Evolutionary conservation across 345 rosid species (phyloP).

Genomic region (Pistacia vera): DNA sequence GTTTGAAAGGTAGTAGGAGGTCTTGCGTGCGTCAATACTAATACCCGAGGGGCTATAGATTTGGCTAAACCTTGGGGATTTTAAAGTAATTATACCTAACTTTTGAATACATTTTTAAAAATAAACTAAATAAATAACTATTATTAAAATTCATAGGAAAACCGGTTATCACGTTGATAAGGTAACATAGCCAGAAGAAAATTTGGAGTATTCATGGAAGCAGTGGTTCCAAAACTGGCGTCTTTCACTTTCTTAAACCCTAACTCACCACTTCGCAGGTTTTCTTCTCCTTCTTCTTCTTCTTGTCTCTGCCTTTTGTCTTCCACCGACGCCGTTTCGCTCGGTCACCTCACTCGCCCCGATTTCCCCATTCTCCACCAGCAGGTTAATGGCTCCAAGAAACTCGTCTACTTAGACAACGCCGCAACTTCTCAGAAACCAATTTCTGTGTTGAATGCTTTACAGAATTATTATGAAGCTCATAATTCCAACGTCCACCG

Average conservation of each 20-base stretch:
- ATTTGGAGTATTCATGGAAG: constrained; percentile 37
- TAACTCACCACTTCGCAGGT: constrained; percentile 27
- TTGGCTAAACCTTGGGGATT: too few relatives aligned
- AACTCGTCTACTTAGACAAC: constrained; percentile 88
- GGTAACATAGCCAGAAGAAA: too few relatives aligned
- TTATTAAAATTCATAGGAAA: too few relatives aligned
- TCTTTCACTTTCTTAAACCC: constrained; percentile 48
- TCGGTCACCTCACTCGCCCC: constrained; percentile 76
- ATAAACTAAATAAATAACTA: too few relatives aligned
- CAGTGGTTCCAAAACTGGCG: constrained; percentile 54
- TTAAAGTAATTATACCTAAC: too few relatives aligned
- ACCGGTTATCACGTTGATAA: too few relatives aligned
- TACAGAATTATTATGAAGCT: constrained; percentile 69
- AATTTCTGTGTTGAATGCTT: constrained; percentile 60
- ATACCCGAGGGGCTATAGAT: too few relatives aligned
- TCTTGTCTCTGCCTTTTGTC: constrained; percentile 33
- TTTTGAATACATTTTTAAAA: too few relatives aligned
- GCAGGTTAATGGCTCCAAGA: constrained; percentile 80
- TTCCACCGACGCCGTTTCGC: constrained; percentile 50
- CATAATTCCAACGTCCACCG: constrained; percentile 91
- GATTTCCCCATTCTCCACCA: constrained; percentile 89
- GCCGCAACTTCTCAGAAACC: constrained; percentile 99
- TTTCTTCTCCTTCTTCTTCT: constrained; percentile 26
- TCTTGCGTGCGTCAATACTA: too few relatives aligned
- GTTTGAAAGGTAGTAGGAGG: too few relatives aligned